Evolutionary conservation across 306 rosid species (phyloP), one percentile per base, ranked within the genome.

Genomic region (Mimosa bimucronata): DNA sequence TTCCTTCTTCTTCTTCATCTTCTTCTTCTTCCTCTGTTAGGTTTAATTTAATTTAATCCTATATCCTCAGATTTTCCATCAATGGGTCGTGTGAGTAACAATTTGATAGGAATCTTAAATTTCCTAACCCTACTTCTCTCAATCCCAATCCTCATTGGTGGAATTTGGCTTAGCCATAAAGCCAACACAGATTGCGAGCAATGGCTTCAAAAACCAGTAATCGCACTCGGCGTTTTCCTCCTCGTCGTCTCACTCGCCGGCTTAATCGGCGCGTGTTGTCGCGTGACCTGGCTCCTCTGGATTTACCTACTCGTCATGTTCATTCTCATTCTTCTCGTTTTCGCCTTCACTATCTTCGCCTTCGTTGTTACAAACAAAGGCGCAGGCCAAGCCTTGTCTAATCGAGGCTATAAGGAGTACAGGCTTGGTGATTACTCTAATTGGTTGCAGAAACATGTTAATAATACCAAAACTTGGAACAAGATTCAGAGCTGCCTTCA

Each of bases 381-480:
- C 23, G 95, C 97, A 0, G 92, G 97, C 0, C 48, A 81, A 12
- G 89, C 9, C 0, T 0, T 89, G 29, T 88, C 94, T 0, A n/a
- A 26, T 0, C 73, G 70, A 44, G 97, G 95, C 0, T 92, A 90
- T 66, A 88, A 84, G 87, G 92, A 92, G 86, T 92, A 92, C 21
- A 62, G 79, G 83, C 94, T 92, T 12, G 95, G 91, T 0, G 95
- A 90, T 81, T 92, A 89, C 82, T 92, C 97, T 0, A 77, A 91
- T 38, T 92, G 94, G 97, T 81, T 92, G 25, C 96, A 91, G 90
- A 86, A 88, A 55, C 83, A 92, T 52, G 97, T 92, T 5, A 83
- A 37, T 50, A 77, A 67, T 68, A 16, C 64, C 19, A 78, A 83
- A 67, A 82, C 81, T 58, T 92, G 97, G 96, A 79, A 75, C 61